These are phyloP conservation scores for Trichosporon sp. DNA, from an alignment of 1,284 basidiomycete species.

Conservation along the genomic window DNA sequence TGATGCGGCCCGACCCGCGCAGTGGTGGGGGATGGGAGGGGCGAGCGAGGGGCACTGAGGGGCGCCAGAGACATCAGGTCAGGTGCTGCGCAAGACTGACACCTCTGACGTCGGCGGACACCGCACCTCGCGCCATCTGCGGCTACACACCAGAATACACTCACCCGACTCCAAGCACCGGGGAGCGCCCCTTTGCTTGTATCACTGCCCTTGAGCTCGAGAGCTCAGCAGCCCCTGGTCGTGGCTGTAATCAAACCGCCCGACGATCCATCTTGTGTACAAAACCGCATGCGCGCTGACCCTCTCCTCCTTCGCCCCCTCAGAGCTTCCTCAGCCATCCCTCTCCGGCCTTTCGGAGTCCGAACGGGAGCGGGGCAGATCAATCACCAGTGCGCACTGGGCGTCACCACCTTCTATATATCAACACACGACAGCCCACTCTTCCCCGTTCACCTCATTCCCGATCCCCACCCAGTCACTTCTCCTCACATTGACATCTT, in stretches of 20 bases:
- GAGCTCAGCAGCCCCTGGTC: neutral
- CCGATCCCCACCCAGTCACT: neutral
- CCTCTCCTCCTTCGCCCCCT: slow-evolving; percentile 11
- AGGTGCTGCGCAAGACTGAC: neutral
- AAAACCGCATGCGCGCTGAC: neutral
- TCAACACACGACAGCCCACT: slow-evolving; percentile 22
- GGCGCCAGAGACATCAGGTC: too few species aligned
- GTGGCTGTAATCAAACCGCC: neutral
- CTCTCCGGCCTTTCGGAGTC: slow-evolving; percentile 16
- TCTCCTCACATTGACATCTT: neutral
- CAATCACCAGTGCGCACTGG: slow-evolving; percentile 13
- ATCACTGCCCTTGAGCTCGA: neutral
- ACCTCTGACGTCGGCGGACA: neutral
- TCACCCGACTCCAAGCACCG: neutral
- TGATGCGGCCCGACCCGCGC: too few species aligned
- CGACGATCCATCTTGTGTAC: slow-evolving; percentile 14
- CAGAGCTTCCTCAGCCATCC: slow-evolving; percentile 22
- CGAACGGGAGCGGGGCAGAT: slow-evolving; percentile 10
- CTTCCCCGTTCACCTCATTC: slow-evolving; percentile 20
- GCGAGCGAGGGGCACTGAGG: neutral
- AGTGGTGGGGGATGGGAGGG: too few species aligned
- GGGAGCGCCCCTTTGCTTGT: neutral
- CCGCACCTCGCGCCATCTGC: neutral
- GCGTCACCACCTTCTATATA: slow-evolving; percentile 14
- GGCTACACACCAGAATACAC: neutral